phyloP scores from a whole-genome alignment of 208 protist genomes.

The Leishmania aethiopica region DNA sequence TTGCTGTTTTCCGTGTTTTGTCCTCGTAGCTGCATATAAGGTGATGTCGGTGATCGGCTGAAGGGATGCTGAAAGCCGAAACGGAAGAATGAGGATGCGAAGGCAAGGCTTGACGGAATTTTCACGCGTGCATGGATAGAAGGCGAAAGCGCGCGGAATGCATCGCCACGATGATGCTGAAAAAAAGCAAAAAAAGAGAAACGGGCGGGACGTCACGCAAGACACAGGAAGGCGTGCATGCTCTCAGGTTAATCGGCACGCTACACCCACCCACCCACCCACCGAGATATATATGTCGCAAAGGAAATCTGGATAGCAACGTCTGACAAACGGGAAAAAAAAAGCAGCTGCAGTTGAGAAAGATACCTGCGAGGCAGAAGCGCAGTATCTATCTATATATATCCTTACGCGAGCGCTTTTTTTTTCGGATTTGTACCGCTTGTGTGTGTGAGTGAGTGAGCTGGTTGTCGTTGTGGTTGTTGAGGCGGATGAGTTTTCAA shows the following conservation, averaged over 20 bases:
- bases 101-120: not conserved
- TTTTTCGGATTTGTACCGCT: not conserved
- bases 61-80: not conserved
- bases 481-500: not conserved
- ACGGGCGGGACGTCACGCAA: not conserved
- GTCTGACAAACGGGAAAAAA: too few species aligned
- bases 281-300: not conserved
- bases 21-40: not conserved
- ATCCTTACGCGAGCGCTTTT: not conserved
- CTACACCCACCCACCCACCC: not conserved
- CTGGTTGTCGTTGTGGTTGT: not conserved
- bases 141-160: not conserved
- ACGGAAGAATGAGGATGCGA: not conserved
- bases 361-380: not conserved
- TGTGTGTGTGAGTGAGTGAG: not conserved
- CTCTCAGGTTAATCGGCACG: not conserved
- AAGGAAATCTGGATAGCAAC: not conserved
- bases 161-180: not conserved
- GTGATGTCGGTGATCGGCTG: not conserved
- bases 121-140: not conserved
- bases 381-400: not conserved
- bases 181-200: not conserved
- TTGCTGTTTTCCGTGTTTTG: not conserved
- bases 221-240: not conserved
- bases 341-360: not conserved